Base-by-base conservation (phyloP, 176 grass and related monocot species). In the Pharus latifolius region DNA sequence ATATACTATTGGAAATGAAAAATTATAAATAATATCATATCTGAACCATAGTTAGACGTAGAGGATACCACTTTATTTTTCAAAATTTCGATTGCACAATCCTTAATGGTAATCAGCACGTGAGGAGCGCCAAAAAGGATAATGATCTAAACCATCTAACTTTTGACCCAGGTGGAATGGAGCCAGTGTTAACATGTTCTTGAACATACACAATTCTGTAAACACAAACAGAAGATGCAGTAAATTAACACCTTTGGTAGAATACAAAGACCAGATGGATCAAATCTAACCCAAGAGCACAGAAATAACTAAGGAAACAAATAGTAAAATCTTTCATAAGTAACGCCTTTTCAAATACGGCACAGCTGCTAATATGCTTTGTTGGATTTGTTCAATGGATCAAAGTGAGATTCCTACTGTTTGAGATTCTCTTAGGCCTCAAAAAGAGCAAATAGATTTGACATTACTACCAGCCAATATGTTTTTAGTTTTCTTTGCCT, bases 141-240 rank as follows among this genome's bases (percentile, higher is more conserved):
- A n/a, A 60, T 33, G 94, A 98, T 42, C 94, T 83, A 75, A 98
- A 98, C 94, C 94, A 98, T 62, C 78, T 77, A 49, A 98, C 77
- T 72, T 80, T 90, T 48, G 94, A 98, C 10, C 94, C 89, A 51
- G 94, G 94, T 60, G 94, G 94, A 83, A 86, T 80, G 4, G 94
- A 85, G 50, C 94, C 94, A 70, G 93, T 83, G 78, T 85, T 98
- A 41, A 98, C 84, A 44, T 76, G 83, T 62, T 98, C 94, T 74
- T 98, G 94, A 56, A 85, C 84, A 63, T 90, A 90, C 1, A 78
- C 65, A 30, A 84, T 98, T 80, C 94, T 98, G 89, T 27, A 80
- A 67, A 85, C 6, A 10, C 7, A 81, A 60, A 64, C 0, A 58
- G 4, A 70, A 66, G 52, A 45, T 68, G 62, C 34, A 56, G 10